Evolutionary conservation across 352 stramenopile genomes (phyloP).

Genomic region (Pelagophyceae sp.): DNA sequence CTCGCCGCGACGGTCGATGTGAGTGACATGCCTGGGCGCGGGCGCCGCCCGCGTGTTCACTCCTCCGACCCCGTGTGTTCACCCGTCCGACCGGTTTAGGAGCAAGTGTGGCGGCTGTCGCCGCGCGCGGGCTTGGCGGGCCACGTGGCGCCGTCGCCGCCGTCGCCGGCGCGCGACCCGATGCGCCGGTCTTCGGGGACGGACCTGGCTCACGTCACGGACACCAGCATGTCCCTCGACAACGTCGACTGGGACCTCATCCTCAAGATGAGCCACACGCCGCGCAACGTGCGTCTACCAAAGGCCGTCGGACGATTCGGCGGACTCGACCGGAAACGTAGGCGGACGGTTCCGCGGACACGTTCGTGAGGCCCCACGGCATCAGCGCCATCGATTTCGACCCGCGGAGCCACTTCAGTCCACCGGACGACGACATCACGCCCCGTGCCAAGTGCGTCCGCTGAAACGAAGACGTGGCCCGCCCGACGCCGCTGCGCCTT

Average conservation of each 20-base stretch:
- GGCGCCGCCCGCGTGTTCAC: no score
- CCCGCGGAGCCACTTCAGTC: not conserved
- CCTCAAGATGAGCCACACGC: constrained; percentile 3
- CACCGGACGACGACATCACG: not conserved
- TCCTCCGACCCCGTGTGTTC: no score
- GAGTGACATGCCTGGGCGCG: no score
- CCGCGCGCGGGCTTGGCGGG: not conserved
- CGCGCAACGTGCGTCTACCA: not conserved
- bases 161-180: not conserved
- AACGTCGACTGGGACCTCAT: constrained; percentile 19
- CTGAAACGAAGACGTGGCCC: no score
- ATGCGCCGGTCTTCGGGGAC: not conserved
- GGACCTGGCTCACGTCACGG: not conserved
- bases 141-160: no score
- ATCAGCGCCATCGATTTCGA: not conserved
- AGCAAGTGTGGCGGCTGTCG: not conserved
- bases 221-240: constrained; percentile 16
- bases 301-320: not conserved
- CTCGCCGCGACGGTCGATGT: not conserved
- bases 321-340: no score
- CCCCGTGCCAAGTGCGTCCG: not conserved
- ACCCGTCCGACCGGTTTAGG: no score
- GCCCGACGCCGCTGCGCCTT: no score
- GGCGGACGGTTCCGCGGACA: no score
- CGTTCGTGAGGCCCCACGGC: no score